These are phyloP conservation scores for Suaeda aralocaspica DNA, from an alignment of 148 eudicot genomes.

Conservation along the genomic window DNA sequence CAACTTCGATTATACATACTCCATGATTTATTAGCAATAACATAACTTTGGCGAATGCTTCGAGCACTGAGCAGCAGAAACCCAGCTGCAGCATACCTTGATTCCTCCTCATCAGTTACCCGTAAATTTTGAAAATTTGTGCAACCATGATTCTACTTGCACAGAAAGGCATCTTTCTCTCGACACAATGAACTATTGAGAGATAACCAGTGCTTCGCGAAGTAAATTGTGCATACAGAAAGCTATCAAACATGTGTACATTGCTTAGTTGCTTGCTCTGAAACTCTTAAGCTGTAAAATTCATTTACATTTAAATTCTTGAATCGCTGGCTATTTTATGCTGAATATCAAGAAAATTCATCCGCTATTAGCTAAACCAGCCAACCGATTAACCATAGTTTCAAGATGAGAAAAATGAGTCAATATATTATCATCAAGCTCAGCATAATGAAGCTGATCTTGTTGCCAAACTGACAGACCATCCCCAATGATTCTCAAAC, in stretches of 20 bases:
- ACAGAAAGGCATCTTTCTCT: too few species aligned
- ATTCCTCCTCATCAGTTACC: too few species aligned
- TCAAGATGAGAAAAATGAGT: conserved; percentile 61
- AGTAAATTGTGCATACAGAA: neutral
- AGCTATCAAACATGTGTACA: neutral
- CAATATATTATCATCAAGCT: conserved; percentile 47
- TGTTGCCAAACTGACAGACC: conserved; percentile 57
- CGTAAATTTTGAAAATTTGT: too few species aligned
- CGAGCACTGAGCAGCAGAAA: too few species aligned
- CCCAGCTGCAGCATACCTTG: too few species aligned
- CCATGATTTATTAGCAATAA: too few species aligned
- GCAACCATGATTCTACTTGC: too few species aligned
- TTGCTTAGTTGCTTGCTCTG: neutral
- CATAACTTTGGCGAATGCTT: too few species aligned
- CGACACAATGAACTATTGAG: too few species aligned
- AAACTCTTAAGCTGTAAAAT: neutral
- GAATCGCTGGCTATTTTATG: neutral
- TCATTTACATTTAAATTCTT: neutral
- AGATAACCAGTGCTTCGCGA: too few species aligned
- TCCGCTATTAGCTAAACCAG: conserved; percentile 38
- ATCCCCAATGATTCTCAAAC: conserved; percentile 63
- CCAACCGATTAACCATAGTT: conserved; percentile 51
- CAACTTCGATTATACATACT: too few species aligned
- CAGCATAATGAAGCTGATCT: conserved; percentile 34
- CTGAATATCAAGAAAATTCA: conserved; percentile 16